Conservation (phyloP, 768 basidiomycete species). For the Hygrophoropsis aurantiaca region DNA sequence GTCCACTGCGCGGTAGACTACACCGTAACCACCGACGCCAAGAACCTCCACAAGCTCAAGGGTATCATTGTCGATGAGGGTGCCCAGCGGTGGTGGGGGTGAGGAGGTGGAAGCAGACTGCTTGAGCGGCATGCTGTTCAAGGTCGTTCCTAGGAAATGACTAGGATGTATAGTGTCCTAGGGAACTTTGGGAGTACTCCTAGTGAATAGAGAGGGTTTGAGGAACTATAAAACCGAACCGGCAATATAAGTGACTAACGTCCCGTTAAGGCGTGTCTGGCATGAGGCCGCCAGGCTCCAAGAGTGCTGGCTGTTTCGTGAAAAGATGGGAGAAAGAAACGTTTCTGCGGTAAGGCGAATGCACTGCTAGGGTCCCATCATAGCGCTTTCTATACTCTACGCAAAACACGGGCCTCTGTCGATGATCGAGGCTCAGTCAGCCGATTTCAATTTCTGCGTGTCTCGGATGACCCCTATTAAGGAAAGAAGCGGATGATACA, state of each 20-base stretch:
- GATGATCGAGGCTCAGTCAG: conserved; percentile 29
- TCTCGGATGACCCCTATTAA: conserved; percentile 22
- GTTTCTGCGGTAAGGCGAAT: conserved; percentile 12
- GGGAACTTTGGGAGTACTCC: conserved; percentile 22
- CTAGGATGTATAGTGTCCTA: conserved; percentile 14
- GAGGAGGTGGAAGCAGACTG: conserved; percentile 40
- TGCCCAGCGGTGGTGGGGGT: conserved; percentile 59
- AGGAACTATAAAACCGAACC: conserved; percentile 17
- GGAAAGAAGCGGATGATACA: conserved; percentile 14
- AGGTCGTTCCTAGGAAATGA: conserved; percentile 12
- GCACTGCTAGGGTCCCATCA: conserved; percentile 12
- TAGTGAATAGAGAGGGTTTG: conserved; percentile 19
- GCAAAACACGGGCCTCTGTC: conserved; percentile 15
- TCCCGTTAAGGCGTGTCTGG: conserved; percentile 33
- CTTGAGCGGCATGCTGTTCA: conserved; percentile 29
- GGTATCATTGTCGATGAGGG: conserved; percentile 77
- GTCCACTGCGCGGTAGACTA: conserved; percentile 89
- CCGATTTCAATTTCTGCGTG: conserved; percentile 29
- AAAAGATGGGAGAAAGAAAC: conserved; percentile 30
- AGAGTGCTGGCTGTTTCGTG: conserved; percentile 28
- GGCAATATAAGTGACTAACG: conserved; percentile 33
- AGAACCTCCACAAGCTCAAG: conserved; percentile 86
- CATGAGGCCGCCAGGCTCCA: conserved; percentile 34
- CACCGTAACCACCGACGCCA: conserved; percentile 92
- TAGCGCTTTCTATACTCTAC: conserved; percentile 29